These are phyloP conservation scores for Fulvia fulva DNA, from an alignment of 2,329 filamentous ascomycete genomes.

Conservation along the genomic window DNA sequence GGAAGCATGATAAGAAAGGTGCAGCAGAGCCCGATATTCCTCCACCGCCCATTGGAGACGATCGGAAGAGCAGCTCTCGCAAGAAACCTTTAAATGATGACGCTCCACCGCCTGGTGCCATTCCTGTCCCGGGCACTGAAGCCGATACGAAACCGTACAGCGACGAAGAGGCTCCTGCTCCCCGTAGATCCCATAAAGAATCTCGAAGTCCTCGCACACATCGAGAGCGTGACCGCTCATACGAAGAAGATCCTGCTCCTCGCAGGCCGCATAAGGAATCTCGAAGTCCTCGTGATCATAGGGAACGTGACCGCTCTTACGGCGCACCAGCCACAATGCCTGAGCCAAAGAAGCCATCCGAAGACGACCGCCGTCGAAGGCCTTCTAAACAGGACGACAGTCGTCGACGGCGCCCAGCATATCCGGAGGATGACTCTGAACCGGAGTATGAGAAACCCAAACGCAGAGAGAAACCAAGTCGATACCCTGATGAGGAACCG, in stretches of 20 bases:
- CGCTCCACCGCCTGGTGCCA: slow-evolving; percentile 9
- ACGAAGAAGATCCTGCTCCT: neutral
- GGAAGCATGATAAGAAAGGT: slow-evolving; percentile 14
- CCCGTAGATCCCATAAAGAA: slow-evolving; percentile 5
- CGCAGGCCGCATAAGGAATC: slow-evolving; percentile 5
- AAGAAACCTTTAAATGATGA: slow-evolving; percentile 7
- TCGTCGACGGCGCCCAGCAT: neutral
- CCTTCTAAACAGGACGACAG: too few relatives aligned
- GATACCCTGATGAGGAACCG: slow-evolving; percentile 11
- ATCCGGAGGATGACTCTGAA: slow-evolving; percentile 14
- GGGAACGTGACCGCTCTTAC: neutral
- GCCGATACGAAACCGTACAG: slow-evolving; percentile 4
- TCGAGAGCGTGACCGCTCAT: neutral
- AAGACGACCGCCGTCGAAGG: too few relatives aligned
- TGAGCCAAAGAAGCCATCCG: neutral
- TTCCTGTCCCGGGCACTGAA: slow-evolving; percentile 11
- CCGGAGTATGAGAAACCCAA: slow-evolving; percentile 18
- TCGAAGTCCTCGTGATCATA: slow-evolving; percentile 1
- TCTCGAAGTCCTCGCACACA: slow-evolving; percentile 3
- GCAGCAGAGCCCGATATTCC: slow-evolving; percentile 17
- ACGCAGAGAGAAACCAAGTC: slow-evolving; percentile 17
- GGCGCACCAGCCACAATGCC: slow-evolving; percentile 2
- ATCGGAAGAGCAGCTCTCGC: slow-evolving; percentile 11
- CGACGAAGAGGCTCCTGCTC: slow-evolving; percentile 1
- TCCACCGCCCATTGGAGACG: slow-evolving; percentile 23